Conservation (phyloP, 2,329 filamentous ascomycete genomes). For the Ceratocystis variospora region DNA sequence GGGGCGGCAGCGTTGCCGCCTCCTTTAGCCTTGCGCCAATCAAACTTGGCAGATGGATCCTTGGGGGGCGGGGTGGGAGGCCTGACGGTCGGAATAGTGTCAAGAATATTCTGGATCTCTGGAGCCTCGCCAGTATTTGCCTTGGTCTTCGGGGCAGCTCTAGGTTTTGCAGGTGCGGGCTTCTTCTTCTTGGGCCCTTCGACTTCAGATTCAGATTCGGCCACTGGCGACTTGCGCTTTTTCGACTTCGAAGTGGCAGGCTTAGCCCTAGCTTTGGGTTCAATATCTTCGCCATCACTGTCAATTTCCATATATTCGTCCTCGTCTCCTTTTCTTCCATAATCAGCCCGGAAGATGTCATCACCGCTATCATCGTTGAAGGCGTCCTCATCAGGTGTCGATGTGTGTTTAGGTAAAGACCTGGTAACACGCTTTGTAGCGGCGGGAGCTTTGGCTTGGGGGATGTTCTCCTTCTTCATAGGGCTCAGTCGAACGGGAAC, state of each 20-base stretch:
- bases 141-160: conserved; percentile 42
- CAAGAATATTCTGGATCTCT: conserved; percentile 65
- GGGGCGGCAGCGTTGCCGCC: conserved; percentile 46
- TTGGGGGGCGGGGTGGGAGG: conserved; percentile 71
- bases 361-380: conserved; percentile 56
- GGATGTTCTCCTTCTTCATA: conserved; percentile 31
- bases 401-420: background rate
- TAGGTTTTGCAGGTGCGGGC: conserved; percentile 43
- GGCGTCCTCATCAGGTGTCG: conserved; percentile 30
- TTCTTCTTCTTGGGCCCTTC: conserved; percentile 51
- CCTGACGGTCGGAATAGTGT: conserved; percentile 70
- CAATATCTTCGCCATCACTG: conserved; percentile 44
- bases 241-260: conserved; percentile 29
- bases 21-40: conserved; percentile 53
- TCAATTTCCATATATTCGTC: conserved; percentile 61
- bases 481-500: conserved; percentile 41
- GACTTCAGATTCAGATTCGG: conserved; percentile 42
- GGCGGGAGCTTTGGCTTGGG: conserved; percentile 18
- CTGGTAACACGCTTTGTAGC: conserved; percentile 22
- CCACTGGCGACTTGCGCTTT: conserved; percentile 45
- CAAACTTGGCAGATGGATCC: conserved; percentile 59
- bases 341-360: conserved; percentile 72
- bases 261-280: conserved; percentile 24
- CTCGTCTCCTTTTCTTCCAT: conserved; percentile 51
- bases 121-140: conserved; percentile 56